Conservation (phyloP, 2,329 filamentous ascomycete genomes). For the Ascochyta pisi region DNA sequence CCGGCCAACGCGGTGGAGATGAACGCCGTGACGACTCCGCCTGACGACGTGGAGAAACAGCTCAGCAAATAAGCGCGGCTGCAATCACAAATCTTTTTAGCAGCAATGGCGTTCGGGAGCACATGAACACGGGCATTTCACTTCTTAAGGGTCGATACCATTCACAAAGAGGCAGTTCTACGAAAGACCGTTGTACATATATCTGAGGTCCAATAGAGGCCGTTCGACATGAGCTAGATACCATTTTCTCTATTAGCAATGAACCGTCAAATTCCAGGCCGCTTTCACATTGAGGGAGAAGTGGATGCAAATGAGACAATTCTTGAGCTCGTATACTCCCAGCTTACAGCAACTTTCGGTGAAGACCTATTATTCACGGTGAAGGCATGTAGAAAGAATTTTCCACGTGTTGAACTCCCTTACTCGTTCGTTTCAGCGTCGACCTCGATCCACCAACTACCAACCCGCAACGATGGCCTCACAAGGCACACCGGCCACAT, state of each 20-base stretch:
- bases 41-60: slow-evolving; percentile 32
- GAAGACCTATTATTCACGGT: background rate
- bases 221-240: slow-evolving; percentile 8
- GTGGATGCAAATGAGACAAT: background rate
- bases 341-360: no score
- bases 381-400: background rate
- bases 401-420: no score
- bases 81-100: background rate
- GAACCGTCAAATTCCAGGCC: background rate
- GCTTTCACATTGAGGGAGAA: background rate
- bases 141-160: slow-evolving; percentile 9
- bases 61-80: slow-evolving; percentile 3
- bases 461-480: background rate
- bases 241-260: background rate
- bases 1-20: slow-evolving; percentile 26
- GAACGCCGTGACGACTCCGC: slow-evolving; percentile 29
- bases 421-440: background rate
- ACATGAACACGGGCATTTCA: background rate
- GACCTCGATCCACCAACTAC: background rate
- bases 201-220: background rate
- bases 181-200: slow-evolving; percentile 2
- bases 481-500: background rate
- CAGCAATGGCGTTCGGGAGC: slow-evolving; percentile 8
- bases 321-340: no score
- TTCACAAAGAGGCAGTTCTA: background rate